phyloP scores from a whole-genome alignment of 2,329 filamentous ascomycete species.

The Fusarium udum region DNA sequence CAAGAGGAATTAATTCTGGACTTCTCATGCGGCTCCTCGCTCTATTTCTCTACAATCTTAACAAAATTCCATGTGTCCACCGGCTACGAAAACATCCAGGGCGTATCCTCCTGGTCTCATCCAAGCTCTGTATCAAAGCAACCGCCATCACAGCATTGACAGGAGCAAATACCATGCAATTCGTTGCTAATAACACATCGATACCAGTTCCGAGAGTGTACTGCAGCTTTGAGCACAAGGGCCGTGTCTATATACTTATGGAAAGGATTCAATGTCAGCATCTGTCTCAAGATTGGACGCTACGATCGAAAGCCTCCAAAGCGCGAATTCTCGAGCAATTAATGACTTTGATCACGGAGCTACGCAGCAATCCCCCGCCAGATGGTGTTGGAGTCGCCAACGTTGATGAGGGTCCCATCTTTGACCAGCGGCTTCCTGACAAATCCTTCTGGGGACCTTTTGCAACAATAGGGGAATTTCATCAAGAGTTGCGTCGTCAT shows the following conservation, averaged over 20 bases:
- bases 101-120: neutral
- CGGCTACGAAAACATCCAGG: neutral
- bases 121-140: neutral
- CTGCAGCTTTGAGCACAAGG: neutral
- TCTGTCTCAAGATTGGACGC: neutral
- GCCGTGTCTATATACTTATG: neutral
- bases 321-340: neutral
- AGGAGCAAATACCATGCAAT: conserved; percentile 22
- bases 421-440: conserved; percentile 35
- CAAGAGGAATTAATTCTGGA: neutral
- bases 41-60: accelerated
- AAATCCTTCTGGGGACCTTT: conserved; percentile 41
- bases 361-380: accelerated
- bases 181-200: conserved; percentile 14
- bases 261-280: neutral
- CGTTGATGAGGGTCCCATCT: conserved; percentile 35
- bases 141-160: neutral
- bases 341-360: accelerated
- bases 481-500: conserved; percentile 30
- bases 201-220: conserved; percentile 18
- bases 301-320: neutral
- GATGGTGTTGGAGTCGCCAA: conserved; percentile 4
- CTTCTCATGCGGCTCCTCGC: accelerated
- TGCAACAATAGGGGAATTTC: conserved; percentile 40
- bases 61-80: neutral